Conservation (phyloP, 768 basidiomycete genomes). For the Auriscalpium orientale region DNA sequence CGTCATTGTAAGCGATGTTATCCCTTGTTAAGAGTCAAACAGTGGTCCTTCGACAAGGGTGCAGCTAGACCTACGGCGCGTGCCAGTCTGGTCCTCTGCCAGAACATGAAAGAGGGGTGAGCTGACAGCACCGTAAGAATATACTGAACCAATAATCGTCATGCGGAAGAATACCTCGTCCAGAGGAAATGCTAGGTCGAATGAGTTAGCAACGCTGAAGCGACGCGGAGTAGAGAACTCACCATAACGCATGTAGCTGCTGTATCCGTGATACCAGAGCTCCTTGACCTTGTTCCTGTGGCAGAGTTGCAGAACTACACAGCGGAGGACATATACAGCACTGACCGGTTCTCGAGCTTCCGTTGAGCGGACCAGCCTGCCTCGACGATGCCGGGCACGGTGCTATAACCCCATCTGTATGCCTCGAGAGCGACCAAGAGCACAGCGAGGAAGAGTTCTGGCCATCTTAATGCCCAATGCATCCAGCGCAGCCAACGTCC, state of each 20-base stretch:
- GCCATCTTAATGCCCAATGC: slow-evolving; percentile 44
- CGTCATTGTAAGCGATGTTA: slow-evolving; percentile 83
- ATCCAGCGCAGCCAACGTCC: slow-evolving; percentile 19
- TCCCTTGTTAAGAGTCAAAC: slow-evolving; percentile 35
- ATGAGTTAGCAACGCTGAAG: slow-evolving; percentile 1
- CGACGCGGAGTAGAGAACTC: slow-evolving; percentile 14
- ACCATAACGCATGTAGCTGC: slow-evolving; percentile 86
- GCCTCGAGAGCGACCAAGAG: slow-evolving; percentile 32
- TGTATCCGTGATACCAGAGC: slow-evolving; percentile 86
- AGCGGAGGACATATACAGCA: neutral
- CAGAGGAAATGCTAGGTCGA: slow-evolving; percentile 62
- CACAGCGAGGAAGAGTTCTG: slow-evolving; percentile 35
- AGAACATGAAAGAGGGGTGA: slow-evolving; percentile 83
- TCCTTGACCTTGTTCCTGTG: slow-evolving; percentile 62
- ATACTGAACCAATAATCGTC: slow-evolving; percentile 3
- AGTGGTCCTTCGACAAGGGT: slow-evolving; percentile 10
- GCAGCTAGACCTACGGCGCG: slow-evolving; percentile 52
- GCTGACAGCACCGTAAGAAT: slow-evolving; percentile 30
- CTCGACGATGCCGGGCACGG: slow-evolving; percentile 2
- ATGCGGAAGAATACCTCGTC: slow-evolving; percentile 53
- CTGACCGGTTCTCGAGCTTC: slow-evolving; percentile 51
- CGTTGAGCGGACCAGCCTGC: slow-evolving; percentile 48
- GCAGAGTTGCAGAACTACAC: neutral
- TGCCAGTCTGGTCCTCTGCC: slow-evolving; percentile 85
- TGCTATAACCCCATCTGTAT: slow-evolving; percentile 7